Evolutionary conservation across 1,284 basidiomycete species (phyloP), one percentile per base, ranked within the genome.

Genomic region (Ganoderma boninense): DNA sequence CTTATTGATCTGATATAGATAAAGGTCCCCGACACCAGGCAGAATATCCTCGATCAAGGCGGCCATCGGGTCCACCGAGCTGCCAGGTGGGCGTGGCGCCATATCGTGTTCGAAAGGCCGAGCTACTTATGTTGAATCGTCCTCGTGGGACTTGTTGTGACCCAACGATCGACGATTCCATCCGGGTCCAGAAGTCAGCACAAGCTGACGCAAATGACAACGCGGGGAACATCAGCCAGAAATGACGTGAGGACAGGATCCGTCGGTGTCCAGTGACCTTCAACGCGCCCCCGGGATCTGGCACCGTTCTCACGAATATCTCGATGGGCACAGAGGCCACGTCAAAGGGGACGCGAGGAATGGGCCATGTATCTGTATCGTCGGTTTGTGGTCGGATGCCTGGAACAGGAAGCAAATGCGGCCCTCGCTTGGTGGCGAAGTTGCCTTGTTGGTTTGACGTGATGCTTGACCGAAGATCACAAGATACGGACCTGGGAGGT

Each of bases 1-100:
- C 57, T n/a, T 40, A 38, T 60, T 60, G 35, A 60, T 38, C 35
- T 60, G 57, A 40, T 60, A 60, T 8, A 60, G 57, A 35, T 60
- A 40, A 4, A 60, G 35, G 11, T 60, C 20, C 4, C 57, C 35
- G 20, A 38, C 57, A 4, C 29, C 18, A 18, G 57, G 35, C 10
- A 60, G 57, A 20, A 60, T 23, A 10, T n/a, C n/a, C 32, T 16
- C 57, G 8, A 60, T 1, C 32, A 11, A 20, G 38, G 35, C 23
- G 38, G 57, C 29, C 57, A 60, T 60, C 57, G 35, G 54, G 14
- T 32, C 29, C 16, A 57, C 32, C 32, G 18, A 57, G 26, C 29
- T 35, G n/a, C n/a, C n/a, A n/a, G n/a, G n/a, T n/a, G 8, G 18
- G 29, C 29, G 18, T 4, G 18, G 49, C 5, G 13, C 26, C 54